phyloP scores from a whole-genome alignment of 352 stramenopile species.

The Poterioochromonas sp. region DNA sequence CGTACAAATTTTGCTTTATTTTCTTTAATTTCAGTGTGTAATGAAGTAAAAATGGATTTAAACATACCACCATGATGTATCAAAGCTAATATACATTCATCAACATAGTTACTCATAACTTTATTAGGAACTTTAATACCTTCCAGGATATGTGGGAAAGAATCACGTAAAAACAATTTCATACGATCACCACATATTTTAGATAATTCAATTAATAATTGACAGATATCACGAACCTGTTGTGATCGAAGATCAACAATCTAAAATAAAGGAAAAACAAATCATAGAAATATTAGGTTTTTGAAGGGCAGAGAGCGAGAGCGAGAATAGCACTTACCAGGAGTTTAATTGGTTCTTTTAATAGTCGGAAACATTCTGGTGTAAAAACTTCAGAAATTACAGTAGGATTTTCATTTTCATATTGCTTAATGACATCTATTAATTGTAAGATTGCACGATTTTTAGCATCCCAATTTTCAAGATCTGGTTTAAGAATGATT shows the following conservation, averaged over 20 bases:
- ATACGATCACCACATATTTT: not conserved
- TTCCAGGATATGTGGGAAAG: not conserved
- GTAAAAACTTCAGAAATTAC: conserved; percentile 1
- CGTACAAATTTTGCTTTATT: conserved; percentile 14
- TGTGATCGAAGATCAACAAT: conserved; percentile 14
- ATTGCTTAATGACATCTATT: not conserved
- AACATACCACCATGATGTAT: not conserved
- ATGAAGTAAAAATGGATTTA: not conserved
- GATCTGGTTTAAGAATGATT: not conserved
- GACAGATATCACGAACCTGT: conserved; percentile 22
- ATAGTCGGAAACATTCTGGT: not conserved
- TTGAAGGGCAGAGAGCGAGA: not conserved
- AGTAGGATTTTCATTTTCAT: not conserved
- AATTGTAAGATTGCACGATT: conserved; percentile 25
- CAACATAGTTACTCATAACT: conserved; percentile 24
- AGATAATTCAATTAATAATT: not conserved
- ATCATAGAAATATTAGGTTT: not conserved
- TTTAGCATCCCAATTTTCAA: conserved; percentile 7
- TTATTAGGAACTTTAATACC: conserved; percentile 26
- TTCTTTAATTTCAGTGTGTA: not conserved
- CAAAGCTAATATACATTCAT: conserved; percentile 21
- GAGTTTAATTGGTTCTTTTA: conserved; percentile 16
- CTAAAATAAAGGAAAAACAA: not conserved
- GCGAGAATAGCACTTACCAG: not conserved
- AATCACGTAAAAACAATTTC: not conserved